Base-by-base conservation (phyloP, 129 eudicot species). In the Dittrichia graveolens region DNA sequence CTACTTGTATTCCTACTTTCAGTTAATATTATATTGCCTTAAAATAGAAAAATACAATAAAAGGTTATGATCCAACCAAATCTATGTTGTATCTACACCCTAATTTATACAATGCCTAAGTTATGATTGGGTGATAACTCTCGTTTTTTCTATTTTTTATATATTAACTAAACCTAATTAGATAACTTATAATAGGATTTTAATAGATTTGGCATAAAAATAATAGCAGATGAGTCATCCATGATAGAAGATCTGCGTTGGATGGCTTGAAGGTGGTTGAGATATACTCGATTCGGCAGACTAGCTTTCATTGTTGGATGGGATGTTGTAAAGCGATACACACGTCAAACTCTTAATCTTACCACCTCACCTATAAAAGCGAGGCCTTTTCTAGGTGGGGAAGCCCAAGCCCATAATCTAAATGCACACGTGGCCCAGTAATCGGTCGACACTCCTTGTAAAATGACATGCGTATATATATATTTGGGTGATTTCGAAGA, bases 361-460 rank as follows among this genome's bases (percentile, higher is more conserved):
- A 67, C 78, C 67, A 63, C 24, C 46, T 79, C 71, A 62, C 56
- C 56, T 50, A 65, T 6, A 43, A 71, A 64, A 55, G 59, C 63
- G 8, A 44, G 49, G 14, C 4, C 46, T 65, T 65, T 46, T 24
- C 1, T 39, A 69, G 71, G 60, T 78, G 45, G 58, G 63, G n/a
- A 54, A n/a, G 31, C 31, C 31, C 31, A 53, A 37, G 15, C 52
- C 12, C 45, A 10, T 53, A 44, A 45, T 12, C 11, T 77, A 9
- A 3, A 9, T 3, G 14, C 14, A 52, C 43, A 72, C 75, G 68
- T 79, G 83, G 55, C 66, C 83, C 74, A 79, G 56, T 72, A 44
- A 13, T 5, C 8, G 48, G 11, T 49, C n/a, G 11, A 19, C 74
- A 44, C 31, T 66, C 46, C 73, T 66, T 35, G 10, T 37, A 24